Conservation (phyloP, 2,329 filamentous ascomycete genomes). For the Calonectria crousiana region DNA sequence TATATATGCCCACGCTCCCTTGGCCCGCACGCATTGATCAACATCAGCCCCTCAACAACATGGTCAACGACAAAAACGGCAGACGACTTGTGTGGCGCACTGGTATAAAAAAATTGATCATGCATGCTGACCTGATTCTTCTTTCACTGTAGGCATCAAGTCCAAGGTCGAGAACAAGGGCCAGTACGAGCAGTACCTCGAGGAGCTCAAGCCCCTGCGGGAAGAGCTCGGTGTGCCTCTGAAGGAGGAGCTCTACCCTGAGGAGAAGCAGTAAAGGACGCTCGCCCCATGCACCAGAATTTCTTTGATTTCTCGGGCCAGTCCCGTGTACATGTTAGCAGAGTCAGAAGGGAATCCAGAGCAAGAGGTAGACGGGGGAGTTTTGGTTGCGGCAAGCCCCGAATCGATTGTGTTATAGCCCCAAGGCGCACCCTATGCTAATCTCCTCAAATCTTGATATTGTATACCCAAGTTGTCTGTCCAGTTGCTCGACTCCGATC, state of each 20-base stretch:
- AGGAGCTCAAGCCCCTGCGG: slow-evolving; percentile 90
- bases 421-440: slow-evolving; percentile 36
- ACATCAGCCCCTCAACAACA: slow-evolving; percentile 9
- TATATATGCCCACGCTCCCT: not conserved
- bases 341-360: slow-evolving; percentile 43
- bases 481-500: not conserved
- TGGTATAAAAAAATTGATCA: not conserved
- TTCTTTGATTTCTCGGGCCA: slow-evolving; percentile 36
- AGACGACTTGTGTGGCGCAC: not conserved
- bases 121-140: slow-evolving; percentile 34
- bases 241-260: slow-evolving; percentile 92
- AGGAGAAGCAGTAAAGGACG: slow-evolving; percentile 61
- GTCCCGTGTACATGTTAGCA: slow-evolving; percentile 54
- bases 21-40: slow-evolving; percentile 27
- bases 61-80: slow-evolving; percentile 2
- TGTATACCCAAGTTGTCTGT: slow-evolving; percentile 30
- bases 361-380: slow-evolving; percentile 46
- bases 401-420: slow-evolving; percentile 50
- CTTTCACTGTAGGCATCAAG: slow-evolving; percentile 82
- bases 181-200: slow-evolving; percentile 97
- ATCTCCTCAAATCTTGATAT: slow-evolving; percentile 38
- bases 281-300: slow-evolving; percentile 25
- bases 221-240: slow-evolving; percentile 93
- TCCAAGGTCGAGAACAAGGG: slow-evolving; percentile 99
- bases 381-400: slow-evolving; percentile 46